These are phyloP conservation scores for Vitis hybrid DNA, from an alignment of 177 flowering plant genomes.

Conservation along the genomic window DNA sequence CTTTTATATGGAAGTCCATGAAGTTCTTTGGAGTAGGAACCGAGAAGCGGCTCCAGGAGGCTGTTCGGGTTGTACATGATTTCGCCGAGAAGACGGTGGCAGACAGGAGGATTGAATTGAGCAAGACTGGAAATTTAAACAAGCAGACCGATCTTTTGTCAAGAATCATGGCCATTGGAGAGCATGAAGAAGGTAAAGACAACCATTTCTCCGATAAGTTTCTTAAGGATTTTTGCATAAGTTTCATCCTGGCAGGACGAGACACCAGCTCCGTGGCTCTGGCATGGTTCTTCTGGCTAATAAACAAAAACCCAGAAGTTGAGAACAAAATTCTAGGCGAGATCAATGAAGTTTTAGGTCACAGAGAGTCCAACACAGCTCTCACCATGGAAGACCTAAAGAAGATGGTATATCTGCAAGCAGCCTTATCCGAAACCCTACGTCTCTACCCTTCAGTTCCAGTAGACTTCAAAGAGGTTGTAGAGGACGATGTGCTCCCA, in stretches of 20 bases:
- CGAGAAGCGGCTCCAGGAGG: conserved; percentile 39
- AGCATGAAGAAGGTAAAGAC: not conserved
- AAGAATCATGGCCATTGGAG: conserved; percentile 27
- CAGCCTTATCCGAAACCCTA: conserved; percentile 53
- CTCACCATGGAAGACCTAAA: conserved; percentile 36
- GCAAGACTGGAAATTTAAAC: conserved; percentile 2
- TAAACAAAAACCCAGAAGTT: conserved; percentile 38
- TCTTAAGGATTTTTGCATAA: conserved; percentile 50
- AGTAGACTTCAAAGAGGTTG: conserved; percentile 43
- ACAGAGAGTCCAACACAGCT: not conserved
- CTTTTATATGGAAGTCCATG: conserved; percentile 47
- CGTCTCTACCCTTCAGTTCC: conserved; percentile 73
- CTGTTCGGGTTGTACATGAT: conserved; percentile 34
- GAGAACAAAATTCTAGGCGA: conserved; percentile 30
- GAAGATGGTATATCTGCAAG: conserved; percentile 56
- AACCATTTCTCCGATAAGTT: conserved; percentile 31
- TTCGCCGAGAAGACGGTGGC: conserved; percentile 35
- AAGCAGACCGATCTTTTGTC: conserved; percentile 40
- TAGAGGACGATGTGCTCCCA: conserved; percentile 50
- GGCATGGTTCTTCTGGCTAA: conserved; percentile 69
- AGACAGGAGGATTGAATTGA: conserved; percentile 23
- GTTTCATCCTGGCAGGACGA: conserved; percentile 63
- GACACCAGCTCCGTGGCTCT: conserved; percentile 69
- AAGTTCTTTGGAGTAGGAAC: conserved; percentile 32
- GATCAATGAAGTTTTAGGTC: conserved; percentile 5